These are phyloP conservation scores for Botrytis paeoniae DNA, from an alignment of 2,329 filamentous ascomycete species.

Conservation along the genomic window DNA sequence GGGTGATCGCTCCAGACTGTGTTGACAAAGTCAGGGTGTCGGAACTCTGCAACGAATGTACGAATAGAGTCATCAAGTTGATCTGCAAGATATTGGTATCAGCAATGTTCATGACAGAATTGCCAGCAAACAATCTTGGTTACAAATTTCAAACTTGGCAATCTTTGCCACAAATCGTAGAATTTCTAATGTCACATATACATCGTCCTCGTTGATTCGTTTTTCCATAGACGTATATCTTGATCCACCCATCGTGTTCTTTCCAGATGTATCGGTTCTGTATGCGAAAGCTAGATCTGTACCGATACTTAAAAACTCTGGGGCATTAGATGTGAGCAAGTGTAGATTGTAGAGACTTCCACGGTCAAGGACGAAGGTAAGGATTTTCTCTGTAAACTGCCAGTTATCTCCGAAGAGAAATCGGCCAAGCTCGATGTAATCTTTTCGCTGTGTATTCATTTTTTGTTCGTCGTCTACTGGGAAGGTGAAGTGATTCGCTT, in stretches of 20 bases:
- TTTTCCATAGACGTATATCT: background rate
- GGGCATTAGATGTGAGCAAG: fast-evolving
- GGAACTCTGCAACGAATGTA: background rate
- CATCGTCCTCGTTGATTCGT: background rate
- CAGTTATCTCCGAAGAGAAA: background rate
- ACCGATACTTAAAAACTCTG: background rate
- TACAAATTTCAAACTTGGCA: background rate
- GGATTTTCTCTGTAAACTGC: background rate
- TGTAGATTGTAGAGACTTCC: fast-evolving
- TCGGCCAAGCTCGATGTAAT: background rate
- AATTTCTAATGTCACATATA: background rate
- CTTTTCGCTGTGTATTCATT: background rate
- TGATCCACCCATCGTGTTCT: background rate
- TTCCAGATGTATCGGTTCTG: background rate
- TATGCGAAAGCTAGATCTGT: background rate
- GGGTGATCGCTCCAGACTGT: background rate
- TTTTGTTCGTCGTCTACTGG: background rate
- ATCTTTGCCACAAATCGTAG: background rate
- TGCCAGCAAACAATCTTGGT: background rate
- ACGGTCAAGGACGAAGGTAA: background rate
- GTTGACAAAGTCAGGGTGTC: background rate
- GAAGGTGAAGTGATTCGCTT: fast-evolving
- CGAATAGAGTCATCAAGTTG: background rate
- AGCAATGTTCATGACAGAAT: background rate
- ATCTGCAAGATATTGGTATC: background rate